Conservation (phyloP, 495 filamentous ascomycete species). For the Penicillium flavigenum region DNA sequence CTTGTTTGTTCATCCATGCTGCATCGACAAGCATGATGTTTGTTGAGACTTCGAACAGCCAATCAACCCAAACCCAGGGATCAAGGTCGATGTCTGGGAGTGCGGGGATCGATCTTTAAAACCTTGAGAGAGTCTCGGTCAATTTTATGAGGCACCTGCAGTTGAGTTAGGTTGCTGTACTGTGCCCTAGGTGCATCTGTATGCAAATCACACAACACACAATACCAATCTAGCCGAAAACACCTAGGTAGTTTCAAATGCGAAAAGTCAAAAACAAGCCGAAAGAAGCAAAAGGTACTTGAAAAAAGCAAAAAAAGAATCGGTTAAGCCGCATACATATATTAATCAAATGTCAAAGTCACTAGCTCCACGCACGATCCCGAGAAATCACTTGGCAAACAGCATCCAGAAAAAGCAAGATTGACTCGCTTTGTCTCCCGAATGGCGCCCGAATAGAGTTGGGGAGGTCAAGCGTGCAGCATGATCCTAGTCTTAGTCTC, state of each 20-base stretch:
- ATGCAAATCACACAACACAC: constrained; percentile 9
- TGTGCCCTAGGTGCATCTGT: constrained; percentile 6
- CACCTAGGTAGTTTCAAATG: not conserved
- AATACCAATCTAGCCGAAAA: not conserved
- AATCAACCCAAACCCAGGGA: not conserved
- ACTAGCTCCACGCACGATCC: constrained; percentile 13
- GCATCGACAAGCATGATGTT: constrained; percentile 3
- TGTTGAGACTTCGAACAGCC: not conserved
- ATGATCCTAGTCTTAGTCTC: constrained; percentile 3
- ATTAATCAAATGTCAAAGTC: constrained; percentile 8
- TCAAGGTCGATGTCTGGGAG: not conserved
- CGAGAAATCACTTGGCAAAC: constrained; percentile 9
- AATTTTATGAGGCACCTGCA: not conserved
- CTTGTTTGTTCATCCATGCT: not conserved
- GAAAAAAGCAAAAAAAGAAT: not conserved
- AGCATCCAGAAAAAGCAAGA: constrained; percentile 15
- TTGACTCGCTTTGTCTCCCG: constrained; percentile 12
- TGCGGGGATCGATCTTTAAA: constrained; percentile 4
- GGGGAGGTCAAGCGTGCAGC: not conserved
- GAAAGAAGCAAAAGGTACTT: not conserved
- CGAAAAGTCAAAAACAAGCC: constrained; percentile 5
- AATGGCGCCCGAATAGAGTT: constrained; percentile 13
- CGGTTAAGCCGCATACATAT: constrained; percentile 5
- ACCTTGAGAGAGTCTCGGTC: not conserved
- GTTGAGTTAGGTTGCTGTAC: constrained; percentile 9